Evolutionary conservation across 257 asterid genomes (phyloP), one percentile per base, ranked within the genome.

Genomic region (Ophiorrhiza pumila): DNA sequence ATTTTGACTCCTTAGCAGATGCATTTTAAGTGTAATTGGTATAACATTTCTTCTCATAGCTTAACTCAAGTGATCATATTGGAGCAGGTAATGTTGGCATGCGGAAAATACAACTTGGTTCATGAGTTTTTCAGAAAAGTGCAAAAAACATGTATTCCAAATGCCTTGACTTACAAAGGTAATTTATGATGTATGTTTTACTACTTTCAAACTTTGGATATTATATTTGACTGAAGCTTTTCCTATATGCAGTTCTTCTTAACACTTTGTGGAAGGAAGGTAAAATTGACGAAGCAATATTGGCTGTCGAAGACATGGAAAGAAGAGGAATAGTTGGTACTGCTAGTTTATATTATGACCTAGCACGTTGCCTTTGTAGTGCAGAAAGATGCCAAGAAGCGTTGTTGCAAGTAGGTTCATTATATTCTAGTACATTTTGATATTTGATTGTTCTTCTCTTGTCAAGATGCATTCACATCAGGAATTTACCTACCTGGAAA

Each of bases 291-390:
- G 96, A 86, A 77, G 97, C 97, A 69, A 71, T 87, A 43, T 75
- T 79, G 83, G 95, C 90, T 75, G 93, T 94, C 42, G 81, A 86
- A 79, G 93, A 90, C 47, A 90, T 94, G 99, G 99, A 94, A 82
- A 83, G 82, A 73, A 86, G 95, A 77, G 97, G 97, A 75, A 87
- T 94, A 75, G 91, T 91, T 72, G 99, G 99, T 74, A 90, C 86
- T 74, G 97, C 97, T 50, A 78, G 88, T 83, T 76, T 91, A 59
- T 94, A 94, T 75, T 94, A 94, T 82, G 99, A 94, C 81, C 90
- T 94, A 59, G 97, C 97, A 66, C 95, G 99, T 55, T 91, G 99
- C 87, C 99, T 94, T 82, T 87, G 96, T 79, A 86, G 92, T 74
- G 95, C 96, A 14, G 97, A 95, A 81, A 91, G 94, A 84, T 87